phyloP scores from a whole-genome alignment of 345 rosid species.

The Sapria himalayana region DNA sequence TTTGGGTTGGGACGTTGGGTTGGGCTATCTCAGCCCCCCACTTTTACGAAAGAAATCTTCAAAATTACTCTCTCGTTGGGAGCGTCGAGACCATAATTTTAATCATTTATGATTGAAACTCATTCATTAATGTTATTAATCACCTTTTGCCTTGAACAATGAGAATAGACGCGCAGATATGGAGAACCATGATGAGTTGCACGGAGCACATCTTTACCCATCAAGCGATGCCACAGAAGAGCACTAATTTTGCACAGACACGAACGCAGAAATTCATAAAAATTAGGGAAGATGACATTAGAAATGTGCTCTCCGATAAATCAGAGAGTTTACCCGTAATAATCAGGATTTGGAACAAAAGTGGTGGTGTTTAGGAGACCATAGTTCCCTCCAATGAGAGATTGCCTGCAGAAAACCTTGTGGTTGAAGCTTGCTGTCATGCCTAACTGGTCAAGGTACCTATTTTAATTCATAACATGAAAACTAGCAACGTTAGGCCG shows the following conservation, averaged over 20 bases:
- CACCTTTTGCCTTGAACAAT: constrained; percentile 26
- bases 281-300: neutral
- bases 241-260: too few relatives aligned
- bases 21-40: too few relatives aligned
- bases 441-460: constrained; percentile 48
- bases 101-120: too few relatives aligned
- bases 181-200: constrained; percentile 14
- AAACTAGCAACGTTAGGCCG: neutral
- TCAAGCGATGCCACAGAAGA: constrained; percentile 29
- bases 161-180: constrained; percentile 18
- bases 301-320: too few relatives aligned
- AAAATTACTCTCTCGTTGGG: too few relatives aligned
- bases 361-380: constrained; percentile 28
- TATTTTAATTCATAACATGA: constrained; percentile 3
- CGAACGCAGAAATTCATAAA: too few relatives aligned
- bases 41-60: too few relatives aligned
- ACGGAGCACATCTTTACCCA: constrained; percentile 18
- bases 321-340: too few relatives aligned
- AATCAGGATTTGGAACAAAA: constrained; percentile 31
- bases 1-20: too few relatives aligned
- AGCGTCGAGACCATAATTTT: too few relatives aligned
- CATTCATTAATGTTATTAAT: too few relatives aligned
- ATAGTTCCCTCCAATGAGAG: constrained; percentile 37
- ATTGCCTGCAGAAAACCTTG: constrained; percentile 35
- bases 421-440: constrained; percentile 27